Conservation (phyloP, 2,329 filamentous ascomycete genomes). For the Corinectria fuckeliana region DNA sequence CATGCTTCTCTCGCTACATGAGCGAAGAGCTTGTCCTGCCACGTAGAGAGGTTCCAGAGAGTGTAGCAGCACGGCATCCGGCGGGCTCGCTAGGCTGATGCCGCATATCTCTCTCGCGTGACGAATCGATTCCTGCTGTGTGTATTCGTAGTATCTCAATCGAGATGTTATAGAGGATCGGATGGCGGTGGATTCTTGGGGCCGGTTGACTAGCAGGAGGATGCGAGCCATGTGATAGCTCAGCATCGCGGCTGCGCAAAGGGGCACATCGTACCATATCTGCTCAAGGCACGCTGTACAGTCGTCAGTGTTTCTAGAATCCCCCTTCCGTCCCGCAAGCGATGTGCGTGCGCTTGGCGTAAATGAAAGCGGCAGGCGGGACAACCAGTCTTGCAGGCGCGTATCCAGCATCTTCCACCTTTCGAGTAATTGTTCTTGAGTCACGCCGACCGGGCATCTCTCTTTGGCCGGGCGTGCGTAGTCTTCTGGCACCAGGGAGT, state of each 20-base stretch:
- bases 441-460: constrained; percentile 23
- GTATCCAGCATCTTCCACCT: constrained; percentile 23
- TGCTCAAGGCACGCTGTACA: constrained; percentile 50
- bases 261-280: constrained; percentile 67
- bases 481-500: constrained; percentile 50
- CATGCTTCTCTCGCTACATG: background rate
- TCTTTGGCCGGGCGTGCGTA: constrained; percentile 27
- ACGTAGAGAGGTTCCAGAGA: constrained; percentile 33
- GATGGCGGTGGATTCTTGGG: constrained; percentile 32
- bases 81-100: constrained; percentile 25
- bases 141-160: constrained; percentile 22
- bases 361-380: constrained; percentile 26
- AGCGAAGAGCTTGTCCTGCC: constrained; percentile 25
- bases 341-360: constrained; percentile 19
- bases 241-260: constrained; percentile 71
- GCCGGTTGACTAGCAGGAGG: constrained; percentile 61
- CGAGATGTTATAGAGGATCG: constrained; percentile 30
- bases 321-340: background rate
- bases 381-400: constrained; percentile 27
- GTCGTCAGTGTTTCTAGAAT: background rate
- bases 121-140: constrained; percentile 18
- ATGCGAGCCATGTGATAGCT: constrained; percentile 70
- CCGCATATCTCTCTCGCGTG: constrained; percentile 32
- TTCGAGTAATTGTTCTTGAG: constrained; percentile 28
- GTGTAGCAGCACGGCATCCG: constrained; percentile 24